Percentiles rank a stretch among this genome's conserved stretches.
phyloP scores from a whole-genome alignment of 2,329 filamentous ascomycete species.

The Graphiopsis chlorocephala region DNA sequence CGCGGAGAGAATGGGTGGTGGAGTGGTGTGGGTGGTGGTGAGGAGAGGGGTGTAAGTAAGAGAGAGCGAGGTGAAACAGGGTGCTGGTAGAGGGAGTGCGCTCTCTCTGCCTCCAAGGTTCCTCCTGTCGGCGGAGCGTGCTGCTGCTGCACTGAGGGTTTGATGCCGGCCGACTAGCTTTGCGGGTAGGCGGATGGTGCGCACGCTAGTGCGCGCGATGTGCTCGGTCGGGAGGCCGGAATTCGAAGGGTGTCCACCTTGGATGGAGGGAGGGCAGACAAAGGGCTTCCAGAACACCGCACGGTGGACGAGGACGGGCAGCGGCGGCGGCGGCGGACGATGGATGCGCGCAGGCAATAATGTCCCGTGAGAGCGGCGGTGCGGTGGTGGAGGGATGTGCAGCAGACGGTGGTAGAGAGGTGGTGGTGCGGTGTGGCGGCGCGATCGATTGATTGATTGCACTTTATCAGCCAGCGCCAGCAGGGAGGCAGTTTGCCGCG shows the following conservation, averaged over 20 bases:
- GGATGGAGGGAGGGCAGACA: not conserved
- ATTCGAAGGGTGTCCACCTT: not conserved
- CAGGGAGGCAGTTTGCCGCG: not conserved
- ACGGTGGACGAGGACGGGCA: not conserved
- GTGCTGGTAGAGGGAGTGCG: constrained; percentile 9
- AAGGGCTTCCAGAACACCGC: constrained; percentile 10
- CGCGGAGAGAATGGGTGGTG: not conserved
- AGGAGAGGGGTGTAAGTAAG: constrained; percentile 4
- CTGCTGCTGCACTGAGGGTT: constrained; percentile 9
- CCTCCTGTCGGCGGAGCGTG: not conserved
- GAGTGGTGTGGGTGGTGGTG: not conserved
- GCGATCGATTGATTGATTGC: not conserved
- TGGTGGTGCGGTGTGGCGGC: not conserved
- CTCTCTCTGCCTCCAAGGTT: constrained; percentile 6
- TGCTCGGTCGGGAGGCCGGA: not conserved
- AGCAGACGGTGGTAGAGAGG: not conserved
- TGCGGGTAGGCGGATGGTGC: constrained; percentile 6
- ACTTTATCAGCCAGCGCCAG: not conserved
- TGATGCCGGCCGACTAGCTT: constrained; percentile 1
- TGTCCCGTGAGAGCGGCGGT: not conserved
- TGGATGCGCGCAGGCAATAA: not conserved
- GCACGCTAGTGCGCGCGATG: not conserved
- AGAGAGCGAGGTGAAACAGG: constrained; percentile 12
- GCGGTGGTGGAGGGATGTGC: not conserved
- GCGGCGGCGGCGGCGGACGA: not conserved